phyloP scores from a whole-genome alignment of 75 land plant species.

The Cunninghamia lanceolata region DNA sequence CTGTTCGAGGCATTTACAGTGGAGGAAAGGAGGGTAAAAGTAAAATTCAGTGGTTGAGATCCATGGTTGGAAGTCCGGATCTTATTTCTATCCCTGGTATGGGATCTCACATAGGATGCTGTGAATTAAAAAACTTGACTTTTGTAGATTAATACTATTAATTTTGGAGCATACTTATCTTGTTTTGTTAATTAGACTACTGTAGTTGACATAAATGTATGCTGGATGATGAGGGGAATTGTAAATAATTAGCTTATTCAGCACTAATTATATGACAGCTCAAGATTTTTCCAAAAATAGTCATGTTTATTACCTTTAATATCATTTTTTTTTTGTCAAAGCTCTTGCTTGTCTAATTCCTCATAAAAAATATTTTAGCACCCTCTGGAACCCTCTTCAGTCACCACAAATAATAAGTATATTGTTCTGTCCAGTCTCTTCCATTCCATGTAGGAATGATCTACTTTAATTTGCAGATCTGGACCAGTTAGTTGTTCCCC shows the following conservation, averaged over 20 bases:
- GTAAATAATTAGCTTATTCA: neutral
- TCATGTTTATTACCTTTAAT: neutral
- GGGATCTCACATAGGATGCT: neutral
- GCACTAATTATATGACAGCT: neutral
- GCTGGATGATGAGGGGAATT: neutral
- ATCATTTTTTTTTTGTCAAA: neutral
- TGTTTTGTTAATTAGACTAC: neutral
- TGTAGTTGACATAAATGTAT: neutral
- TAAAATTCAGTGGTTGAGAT: constrained; percentile 94
- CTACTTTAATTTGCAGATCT: neutral
- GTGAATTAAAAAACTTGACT: neutral
- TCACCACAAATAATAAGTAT: neutral
- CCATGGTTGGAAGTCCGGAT: constrained; percentile 99
- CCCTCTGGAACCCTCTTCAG: neutral
- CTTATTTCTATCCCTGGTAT: constrained; percentile 92
- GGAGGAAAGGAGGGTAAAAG: constrained; percentile 98
- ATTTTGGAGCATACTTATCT: constrained; percentile 1
- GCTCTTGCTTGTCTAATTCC: neutral
- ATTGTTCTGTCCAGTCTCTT: neutral
- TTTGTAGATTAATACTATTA: neutral
- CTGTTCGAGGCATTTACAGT: constrained; percentile 87
- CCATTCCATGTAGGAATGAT: neutral
- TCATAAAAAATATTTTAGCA: neutral
- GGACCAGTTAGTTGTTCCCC: neutral
- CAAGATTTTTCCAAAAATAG: neutral